These are phyloP conservation scores for Blumeria graminis DNA, from an alignment of 2,329 filamentous ascomycete species.

Conservation along the genomic window DNA sequence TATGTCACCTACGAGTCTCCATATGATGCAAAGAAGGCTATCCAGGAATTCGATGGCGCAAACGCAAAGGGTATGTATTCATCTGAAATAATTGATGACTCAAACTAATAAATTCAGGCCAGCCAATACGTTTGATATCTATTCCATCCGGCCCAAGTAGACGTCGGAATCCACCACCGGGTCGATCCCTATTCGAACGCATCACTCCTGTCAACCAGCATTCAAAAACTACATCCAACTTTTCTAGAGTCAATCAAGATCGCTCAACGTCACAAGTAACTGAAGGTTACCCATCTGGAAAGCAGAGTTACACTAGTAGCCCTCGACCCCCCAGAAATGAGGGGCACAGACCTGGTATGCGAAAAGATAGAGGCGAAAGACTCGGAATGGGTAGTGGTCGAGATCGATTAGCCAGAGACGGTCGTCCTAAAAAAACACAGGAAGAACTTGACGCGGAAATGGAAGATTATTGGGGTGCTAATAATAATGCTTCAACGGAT, in stretches of 20 bases:
- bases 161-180: constrained; percentile 29
- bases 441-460: constrained; percentile 92
- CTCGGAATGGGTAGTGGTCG: constrained; percentile 19
- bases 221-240: constrained; percentile 36
- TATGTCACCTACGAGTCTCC: constrained; percentile 56
- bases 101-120: constrained; percentile 23
- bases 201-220: constrained; percentile 21
- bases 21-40: constrained; percentile 48
- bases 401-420: constrained; percentile 22
- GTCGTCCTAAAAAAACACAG: constrained; percentile 54
- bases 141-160: constrained; percentile 25
- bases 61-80: constrained; percentile 49
- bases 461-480: constrained; percentile 66
- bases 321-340: constrained; percentile 26
- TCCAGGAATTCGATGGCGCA: constrained; percentile 65
- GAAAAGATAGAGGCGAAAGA: constrained; percentile 16
- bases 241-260: constrained; percentile 16
- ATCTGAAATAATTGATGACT: background rate
- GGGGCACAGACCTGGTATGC: constrained; percentile 26
- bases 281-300: constrained; percentile 15
- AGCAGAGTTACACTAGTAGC: constrained; percentile 25
- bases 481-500: constrained; percentile 11
- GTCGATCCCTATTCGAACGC: constrained; percentile 34
- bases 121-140: constrained; percentile 54
- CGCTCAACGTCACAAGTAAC: constrained; percentile 10